Percentiles rank a stretch among this genome's conserved stretches.
phyloP scores from a whole-genome alignment of 179 eudicot genomes.

The Amaranthus tricolor region DNA sequence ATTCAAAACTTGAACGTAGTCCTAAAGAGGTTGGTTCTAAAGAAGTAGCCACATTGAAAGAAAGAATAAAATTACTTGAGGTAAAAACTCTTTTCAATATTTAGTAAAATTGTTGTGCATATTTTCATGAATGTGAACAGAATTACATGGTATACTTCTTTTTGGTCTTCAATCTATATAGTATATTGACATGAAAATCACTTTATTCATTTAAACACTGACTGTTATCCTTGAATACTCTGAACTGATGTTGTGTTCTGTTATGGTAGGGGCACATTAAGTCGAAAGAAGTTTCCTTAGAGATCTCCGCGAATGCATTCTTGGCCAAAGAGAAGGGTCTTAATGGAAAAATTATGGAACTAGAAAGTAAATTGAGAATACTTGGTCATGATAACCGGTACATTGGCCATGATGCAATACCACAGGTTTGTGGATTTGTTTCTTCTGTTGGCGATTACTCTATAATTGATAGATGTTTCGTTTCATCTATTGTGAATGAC shows the following conservation, averaged over 20 bases:
- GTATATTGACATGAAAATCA: too few relatives aligned
- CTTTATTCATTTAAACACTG: too few relatives aligned
- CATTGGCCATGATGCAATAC: conserved; percentile 19
- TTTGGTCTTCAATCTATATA: too few relatives aligned
- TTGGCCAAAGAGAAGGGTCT: conserved; percentile 64
- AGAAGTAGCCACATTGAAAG: conserved; percentile 64
- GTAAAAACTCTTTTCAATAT: conserved; percentile 34
- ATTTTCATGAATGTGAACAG: neutral
- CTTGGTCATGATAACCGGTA: conserved; percentile 30
- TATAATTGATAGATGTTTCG: too few relatives aligned
- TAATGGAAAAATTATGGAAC: conserved; percentile 55
- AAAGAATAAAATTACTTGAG: conserved; percentile 70
- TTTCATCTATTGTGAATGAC: too few relatives aligned
- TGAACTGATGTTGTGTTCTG: neutral
- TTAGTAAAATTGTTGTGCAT: neutral
- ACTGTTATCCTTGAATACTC: neutral
- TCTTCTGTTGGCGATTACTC: neutral
- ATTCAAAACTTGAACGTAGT: conserved; percentile 41
- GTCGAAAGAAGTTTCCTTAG: conserved; percentile 63
- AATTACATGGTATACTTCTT: neutral
- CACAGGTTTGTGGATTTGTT: conserved; percentile 32
- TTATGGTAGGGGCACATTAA: conserved; percentile 64
- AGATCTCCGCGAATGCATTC: conserved; percentile 57
- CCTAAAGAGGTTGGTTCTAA: conserved; percentile 59
- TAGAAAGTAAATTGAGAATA: conserved; percentile 52